Evolutionary conservation across 805 yeast genomes (phyloP), one percentile per base, ranked within the genome.

Genomic region (Candida adriatica): DNA sequence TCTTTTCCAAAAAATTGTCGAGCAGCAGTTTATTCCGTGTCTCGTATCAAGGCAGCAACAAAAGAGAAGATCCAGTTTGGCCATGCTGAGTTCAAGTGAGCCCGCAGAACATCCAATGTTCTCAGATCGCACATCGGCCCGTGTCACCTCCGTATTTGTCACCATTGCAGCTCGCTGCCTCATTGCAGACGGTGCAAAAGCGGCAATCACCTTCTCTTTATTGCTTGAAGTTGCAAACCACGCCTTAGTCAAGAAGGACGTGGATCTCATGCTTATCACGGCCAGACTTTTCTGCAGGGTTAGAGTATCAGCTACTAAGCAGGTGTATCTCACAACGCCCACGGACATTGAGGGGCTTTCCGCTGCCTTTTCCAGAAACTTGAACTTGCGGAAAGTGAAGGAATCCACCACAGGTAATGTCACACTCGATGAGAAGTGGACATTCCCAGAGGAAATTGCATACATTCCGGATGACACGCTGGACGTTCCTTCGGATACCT

Each of bases 281-380:
- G 59, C 75, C 6, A 65, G 78, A 30, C 56, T 74, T 11, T 55
- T 82, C 33, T 57, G 71, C 13, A 60, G 86, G 38, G 57, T 79
- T 2, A 61, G 90, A 31, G 61, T 61, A 0, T 66, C 75, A 2
- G 48, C 58, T 10, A 65, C 64, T 4, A 59, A 62, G 6, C 55
- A 51, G 21, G 53, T 80, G 2, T 72, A 63, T 45, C 56, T 80
- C 26, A 55, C 73, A 3, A 57, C 63, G 6, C 79, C 81, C 4
- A 49, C 55, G 1, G 84, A 81, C 48, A 72, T 79, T 62, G 79
- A 73, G 25, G 86, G 84, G 0, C 53, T 81, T 13, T 71, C 85
- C 8, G 69, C 76, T 3, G 68, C 75, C 0, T 63, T 80, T 32
- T 66, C 69, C 5, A 61, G 85, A 47, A 71, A 73, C 37, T 46